These are phyloP conservation scores for Triticum aestivum DNA, from an alignment of 176 grass and related monocot genomes.

Conservation along the genomic window IWGSC_CS_RefSeq_v2.1 NC_057806.1:451523417-451523916, in stretches of 20 bases:
- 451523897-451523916: slow-evolving; percentile 19
- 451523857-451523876: slow-evolving; percentile 26
- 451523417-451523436: slow-evolving; percentile 42
- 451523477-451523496: slow-evolving; percentile 31
- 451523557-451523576: slow-evolving; percentile 56
- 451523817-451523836: slow-evolving; percentile 59
- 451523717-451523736: slow-evolving; percentile 52
- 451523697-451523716: neutral
- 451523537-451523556: slow-evolving; percentile 45
- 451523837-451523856: slow-evolving; percentile 54
- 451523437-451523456: slow-evolving; percentile 22
- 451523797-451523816: slow-evolving; percentile 66
- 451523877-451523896: slow-evolving; percentile 52
- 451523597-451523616: slow-evolving; percentile 64
- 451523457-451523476: slow-evolving; percentile 35
- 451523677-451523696: slow-evolving; percentile 38
- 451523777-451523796: neutral
- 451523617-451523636: slow-evolving; percentile 53
- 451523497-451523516: slow-evolving; percentile 59
- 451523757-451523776: neutral
- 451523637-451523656: slow-evolving; percentile 32
- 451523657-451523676: slow-evolving; percentile 41
- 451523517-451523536: slow-evolving; percentile 53
- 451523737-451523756: neutral
- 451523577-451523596: slow-evolving; percentile 25